Base-by-base conservation (phyloP, 345 rosid species). In the Camelina hispida region DNA sequence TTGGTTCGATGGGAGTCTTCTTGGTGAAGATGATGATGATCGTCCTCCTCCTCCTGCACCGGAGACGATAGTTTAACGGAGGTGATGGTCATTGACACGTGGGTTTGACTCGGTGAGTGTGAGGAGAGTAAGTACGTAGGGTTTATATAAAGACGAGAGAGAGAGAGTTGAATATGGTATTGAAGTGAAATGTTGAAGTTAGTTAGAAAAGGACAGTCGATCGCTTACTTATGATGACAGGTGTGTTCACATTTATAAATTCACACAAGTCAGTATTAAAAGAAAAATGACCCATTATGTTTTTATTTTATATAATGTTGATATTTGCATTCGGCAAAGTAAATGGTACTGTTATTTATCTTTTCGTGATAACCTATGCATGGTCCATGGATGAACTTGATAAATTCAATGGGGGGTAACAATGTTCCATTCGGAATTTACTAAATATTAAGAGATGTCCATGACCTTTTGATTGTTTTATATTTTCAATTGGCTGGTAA, bases 171-270 rank as follows among this genome's bases (percentile, higher is more conserved):
- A 66, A 67, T 34, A 34, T 7, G 37, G 69, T 75, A 68, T 69
- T 62, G 52, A 61, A 69, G 69, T 60, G 73, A 75, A 51, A 23
- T 62, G 57, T 53, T 42, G 57, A 54, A 69, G 74, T 76, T 69
- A 20, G 65, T 76, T 76, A 76, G 75, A 69, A 69, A 76, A 76
- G 75, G 70, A 69, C 79, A 76, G 64, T 69, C 44, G 71, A 62
- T 76, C 75, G 58, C 58, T 62, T 76, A 35, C 65, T 62, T 62
- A 62, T 62, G 66, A 54, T 62, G 66, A 62, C 80, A 76, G 40
- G 43, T 62, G 65, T 62, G 14, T 62, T 53, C 50, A 69, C 64
- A 69, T 44, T 44, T 62, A 11, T 46, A 57, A 18, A 56, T 69
- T 57, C 73, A 57, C 66, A 57, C 54, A 8, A 2, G 38, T 53